Percentiles rank a stretch among this genome's conserved stretches.
Conservation (phyloP, 2,329 filamentous ascomycete genomes). For the Aaosphaeria arxii region DNA sequence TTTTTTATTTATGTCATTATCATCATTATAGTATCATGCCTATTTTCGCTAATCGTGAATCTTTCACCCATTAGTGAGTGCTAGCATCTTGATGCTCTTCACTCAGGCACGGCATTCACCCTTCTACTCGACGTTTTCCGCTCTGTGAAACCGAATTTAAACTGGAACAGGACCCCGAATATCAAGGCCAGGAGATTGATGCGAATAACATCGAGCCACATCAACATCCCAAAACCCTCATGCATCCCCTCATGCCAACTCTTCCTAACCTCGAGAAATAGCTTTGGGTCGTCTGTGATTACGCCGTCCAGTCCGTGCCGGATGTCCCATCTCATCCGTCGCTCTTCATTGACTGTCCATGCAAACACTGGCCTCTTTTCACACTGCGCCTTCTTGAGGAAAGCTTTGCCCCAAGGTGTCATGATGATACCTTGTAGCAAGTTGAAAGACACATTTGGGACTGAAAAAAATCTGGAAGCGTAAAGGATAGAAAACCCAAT, state of each 20-base stretch:
- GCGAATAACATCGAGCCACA: constrained; percentile 29
- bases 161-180: constrained; percentile 29
- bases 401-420: constrained; percentile 63
- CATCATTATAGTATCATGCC: too few relatives aligned
- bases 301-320: constrained; percentile 68
- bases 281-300: constrained; percentile 77
- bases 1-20: too few relatives aligned
- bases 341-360: constrained; percentile 84
- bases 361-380: constrained; percentile 62
- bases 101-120: too few relatives aligned
- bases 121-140: constrained; percentile 9
- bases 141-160: constrained; percentile 24
- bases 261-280: constrained; percentile 59
- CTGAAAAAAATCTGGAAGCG: constrained; percentile 66
- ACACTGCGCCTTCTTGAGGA: constrained; percentile 60
- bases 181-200: constrained; percentile 33
- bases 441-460: constrained; percentile 73
- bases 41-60: too few relatives aligned
- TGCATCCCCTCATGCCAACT: constrained; percentile 38
- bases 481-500: constrained; percentile 67
- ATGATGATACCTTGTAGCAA: constrained; percentile 68
- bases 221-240: constrained; percentile 22
- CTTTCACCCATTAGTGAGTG: too few relatives aligned
- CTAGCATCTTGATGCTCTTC: too few relatives aligned
- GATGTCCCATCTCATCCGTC: constrained; percentile 80